phyloP scores from a whole-genome alignment of 2,329 filamentous ascomycete species.

The Cercospora sojina region DNA sequence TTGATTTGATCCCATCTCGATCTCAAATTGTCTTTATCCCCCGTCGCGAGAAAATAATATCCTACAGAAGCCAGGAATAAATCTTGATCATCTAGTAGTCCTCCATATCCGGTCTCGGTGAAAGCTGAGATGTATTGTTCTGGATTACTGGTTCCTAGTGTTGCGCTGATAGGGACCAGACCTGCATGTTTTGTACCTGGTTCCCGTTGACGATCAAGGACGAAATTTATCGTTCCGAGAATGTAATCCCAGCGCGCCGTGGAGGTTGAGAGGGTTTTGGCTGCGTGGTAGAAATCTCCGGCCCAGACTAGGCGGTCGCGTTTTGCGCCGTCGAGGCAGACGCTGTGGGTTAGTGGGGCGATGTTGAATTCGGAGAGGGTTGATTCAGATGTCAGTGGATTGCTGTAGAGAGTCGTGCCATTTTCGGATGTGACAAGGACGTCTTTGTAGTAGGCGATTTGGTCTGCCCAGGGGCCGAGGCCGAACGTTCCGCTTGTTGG shows the following conservation, averaged over 20 bases:
- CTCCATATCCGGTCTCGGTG: slow-evolving; percentile 7
- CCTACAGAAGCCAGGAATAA: slow-evolving; percentile 34
- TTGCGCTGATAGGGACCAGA: slow-evolving; percentile 19
- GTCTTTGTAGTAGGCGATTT: slow-evolving; percentile 41
- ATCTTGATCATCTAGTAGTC: slow-evolving; percentile 38
- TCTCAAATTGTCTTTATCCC: slow-evolving; percentile 23
- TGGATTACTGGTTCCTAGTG: slow-evolving; percentile 12
- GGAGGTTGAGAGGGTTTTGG: slow-evolving; percentile 39
- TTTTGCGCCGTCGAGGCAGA: slow-evolving; percentile 47
- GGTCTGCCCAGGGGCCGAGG: slow-evolving; percentile 46
- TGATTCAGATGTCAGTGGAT: slow-evolving; percentile 36
- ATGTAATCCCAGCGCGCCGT: slow-evolving; percentile 42
- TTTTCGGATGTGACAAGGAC: slow-evolving; percentile 36
- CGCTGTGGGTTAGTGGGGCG: slow-evolving; percentile 36
- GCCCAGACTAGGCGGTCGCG: slow-evolving; percentile 46
- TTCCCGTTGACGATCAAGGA: slow-evolving; percentile 33
- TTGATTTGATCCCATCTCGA: slow-evolving; percentile 34
- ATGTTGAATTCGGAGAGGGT: slow-evolving; percentile 41
- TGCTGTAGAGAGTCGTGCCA: slow-evolving; percentile 38
- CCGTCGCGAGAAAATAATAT: slow-evolving; percentile 33
- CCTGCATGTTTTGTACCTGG: slow-evolving; percentile 11
- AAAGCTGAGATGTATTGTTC: slow-evolving; percentile 17
- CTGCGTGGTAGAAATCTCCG: slow-evolving; percentile 47
- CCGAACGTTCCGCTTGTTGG: slow-evolving; percentile 39
- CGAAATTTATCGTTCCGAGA: slow-evolving; percentile 38